phyloP scores from a whole-genome alignment of 768 basidiomycete species.

The Termitomyces titanicus region DNA sequence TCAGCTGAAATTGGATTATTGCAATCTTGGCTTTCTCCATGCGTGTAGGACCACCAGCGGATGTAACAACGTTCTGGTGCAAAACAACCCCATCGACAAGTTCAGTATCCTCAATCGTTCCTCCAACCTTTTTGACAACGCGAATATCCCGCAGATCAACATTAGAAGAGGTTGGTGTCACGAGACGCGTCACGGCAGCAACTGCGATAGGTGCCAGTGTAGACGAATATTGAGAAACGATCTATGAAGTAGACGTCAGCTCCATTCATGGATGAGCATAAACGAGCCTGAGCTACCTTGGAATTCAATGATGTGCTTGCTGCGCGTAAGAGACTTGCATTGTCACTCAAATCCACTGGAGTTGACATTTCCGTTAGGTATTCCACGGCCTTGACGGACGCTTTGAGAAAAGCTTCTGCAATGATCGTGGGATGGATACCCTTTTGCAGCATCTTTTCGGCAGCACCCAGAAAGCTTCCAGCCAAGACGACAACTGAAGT shows the following conservation, averaged over 20 bases:
- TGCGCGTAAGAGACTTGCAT: slow-evolving; percentile 79
- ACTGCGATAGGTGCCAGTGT: slow-evolving; percentile 99
- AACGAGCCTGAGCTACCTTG: slow-evolving; percentile 52
- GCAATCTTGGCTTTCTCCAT: slow-evolving; percentile 99
- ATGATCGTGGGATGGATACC: slow-evolving; percentile 98
- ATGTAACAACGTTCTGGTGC: slow-evolving; percentile 88
- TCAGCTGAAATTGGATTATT: slow-evolving; percentile 97
- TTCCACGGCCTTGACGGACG: slow-evolving; percentile 90
- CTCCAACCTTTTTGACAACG: slow-evolving; percentile 96
- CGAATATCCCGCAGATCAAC: slow-evolving; percentile 97
- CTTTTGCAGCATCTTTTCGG: slow-evolving; percentile 94
- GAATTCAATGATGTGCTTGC: slow-evolving; percentile 96
- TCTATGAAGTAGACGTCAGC: slow-evolving; percentile 42
- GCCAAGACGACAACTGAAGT: slow-evolving; percentile 97
- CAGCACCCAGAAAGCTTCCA: slow-evolving; percentile 87
- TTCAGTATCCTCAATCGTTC: slow-evolving; percentile 98
- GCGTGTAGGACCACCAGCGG: slow-evolving; percentile 90
- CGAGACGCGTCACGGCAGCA: slow-evolving; percentile 88
- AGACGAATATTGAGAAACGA: slow-evolving; percentile 98
- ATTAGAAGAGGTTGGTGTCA: slow-evolving; percentile 85
- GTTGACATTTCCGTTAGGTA: slow-evolving; percentile 90
- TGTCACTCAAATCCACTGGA: slow-evolving; percentile 88
- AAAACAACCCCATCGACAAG: slow-evolving; percentile 96
- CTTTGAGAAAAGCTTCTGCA: slow-evolving; percentile 92
- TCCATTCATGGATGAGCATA: neutral